Evolutionary conservation across 2,329 filamentous ascomycete species (phyloP), one percentile per base, ranked within the genome.

Genomic region (Pyrenophora graminea): DNA sequence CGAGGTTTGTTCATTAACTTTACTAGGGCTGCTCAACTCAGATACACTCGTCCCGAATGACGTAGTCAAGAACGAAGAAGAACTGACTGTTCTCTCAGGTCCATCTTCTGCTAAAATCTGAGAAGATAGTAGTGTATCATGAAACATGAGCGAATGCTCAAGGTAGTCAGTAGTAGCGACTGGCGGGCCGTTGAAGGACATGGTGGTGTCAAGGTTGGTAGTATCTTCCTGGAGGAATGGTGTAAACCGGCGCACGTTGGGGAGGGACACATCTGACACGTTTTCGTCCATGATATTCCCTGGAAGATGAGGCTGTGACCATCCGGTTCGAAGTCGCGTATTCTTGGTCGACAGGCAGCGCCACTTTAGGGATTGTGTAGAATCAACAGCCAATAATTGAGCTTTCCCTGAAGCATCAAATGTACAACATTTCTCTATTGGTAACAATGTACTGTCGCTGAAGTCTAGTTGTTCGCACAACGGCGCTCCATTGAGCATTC

Each of bases 131-230:
- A 88, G 71, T 12, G 85, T 82, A 56, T 89, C 81, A 67, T 95
- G 85, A 12, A 87, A 75, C 2, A 85, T 82, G 41, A 95, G 80
- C 0, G 90, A 94, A 63, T 93, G 85, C 57, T 94, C 84, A 62
- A 90, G 89, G 69, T 94, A 95, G 7, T 58, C 62, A 32, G 66
- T 59, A 4, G 56, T 39, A 8, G 56, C 53, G 4, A 60, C 45
- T 3, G 53, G 36, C 7, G 48, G 52, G 7, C 66, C 61, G 13
- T 59, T 45, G n/a, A 62, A 27, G 10, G 39, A 45, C n/a, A 58
- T 32, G 4, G 63, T 69, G 2, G 67, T 65, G 10, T 72, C 63
- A 40, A 70, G 61, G 17, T 57, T 45, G 5, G 63, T 58, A 1
- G 52, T 48, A 48, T 69, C 49, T 45, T 67, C 51, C 17, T 55